Evolutionary conservation across 2,329 filamentous ascomycete species (phyloP).

Genomic region (Sclerotinia borealis): DNA sequence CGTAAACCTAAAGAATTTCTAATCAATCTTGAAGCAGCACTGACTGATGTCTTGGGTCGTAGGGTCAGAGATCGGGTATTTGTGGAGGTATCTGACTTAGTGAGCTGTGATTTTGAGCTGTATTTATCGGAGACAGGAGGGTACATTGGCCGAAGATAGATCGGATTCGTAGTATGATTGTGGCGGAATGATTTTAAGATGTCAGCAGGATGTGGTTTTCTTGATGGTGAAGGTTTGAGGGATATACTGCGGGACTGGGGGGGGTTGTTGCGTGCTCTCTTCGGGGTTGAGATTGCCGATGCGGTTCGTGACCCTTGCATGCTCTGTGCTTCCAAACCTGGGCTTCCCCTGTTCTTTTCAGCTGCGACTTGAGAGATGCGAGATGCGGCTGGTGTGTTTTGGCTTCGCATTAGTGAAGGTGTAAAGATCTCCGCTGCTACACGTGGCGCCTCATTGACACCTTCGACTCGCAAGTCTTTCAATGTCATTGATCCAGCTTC

Average conservation of each 20-base stretch:
- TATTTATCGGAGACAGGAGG: neutral
- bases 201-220: neutral
- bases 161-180: neutral
- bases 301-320: no score
- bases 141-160: neutral
- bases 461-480: neutral
- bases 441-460: neutral
- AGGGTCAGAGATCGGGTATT: neutral
- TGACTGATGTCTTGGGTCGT: neutral
- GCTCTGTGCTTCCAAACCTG: neutral
- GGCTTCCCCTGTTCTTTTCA: no score
- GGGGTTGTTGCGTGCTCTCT: neutral
- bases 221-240: neutral
- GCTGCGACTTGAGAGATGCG: neutral
- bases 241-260: neutral
- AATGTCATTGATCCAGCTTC: neutral
- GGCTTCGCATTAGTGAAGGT: neutral
- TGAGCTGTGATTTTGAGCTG: neutral
- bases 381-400: neutral
- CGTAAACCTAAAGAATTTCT: neutral
- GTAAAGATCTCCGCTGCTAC: neutral
- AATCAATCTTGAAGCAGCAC: conserved; percentile 4
- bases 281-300: neutral
- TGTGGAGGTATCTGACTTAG: no score
- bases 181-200: neutral